Evolutionary conservation across 1,139 yeast genomes (phyloP), one percentile per base, ranked within the genome.

Genomic region (Protomyces pachydermus): DNA sequence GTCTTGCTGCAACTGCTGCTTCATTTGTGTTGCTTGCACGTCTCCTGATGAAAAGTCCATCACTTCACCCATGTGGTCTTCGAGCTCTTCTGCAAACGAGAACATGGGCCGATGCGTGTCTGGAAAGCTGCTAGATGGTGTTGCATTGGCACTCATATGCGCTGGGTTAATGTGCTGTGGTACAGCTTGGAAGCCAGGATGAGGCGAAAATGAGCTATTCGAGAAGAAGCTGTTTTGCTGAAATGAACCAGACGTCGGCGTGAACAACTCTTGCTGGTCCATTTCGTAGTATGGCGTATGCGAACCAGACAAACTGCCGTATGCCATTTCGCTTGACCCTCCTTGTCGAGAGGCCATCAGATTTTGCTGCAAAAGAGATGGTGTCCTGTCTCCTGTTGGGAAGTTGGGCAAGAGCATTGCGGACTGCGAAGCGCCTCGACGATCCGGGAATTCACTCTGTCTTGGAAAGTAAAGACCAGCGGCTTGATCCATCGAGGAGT

Each of bases 21-120:
- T n/a, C 35, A 37, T 37, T 38, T 23, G 20, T 6, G 20, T 34
- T 4, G 46, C 9, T 25, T 57, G 61, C 16, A 35, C 14, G 20
- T 58, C 62, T 16, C 39, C 56, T 32, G 42, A 37, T 10, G 52
- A 38, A 14, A 58, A 18, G 16, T 58, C 52, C 62, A 58, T 58
- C 34, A 58, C 62, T 45, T 58, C 62, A 8, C 62, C 62, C 62
- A 58, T 58, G 32, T 58, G 62, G 32, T 58, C 56, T 34, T 58
- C 56, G 3, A 42, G 32, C 35, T 51, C 62, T 20, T 52, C 62
- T 39, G 56, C 46, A 35, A 58, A 58, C 5, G 62, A 28, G 20
- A 58, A 58, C 62, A 58, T 58, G 16, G 51, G 52, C 35, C 62
- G 28, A 16, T 52, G 51, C 38, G 51, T 53, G 14, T 58, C 62